Base-by-base conservation (phyloP, 768 basidiomycete species). In the Cystobasidium ongulense region DNA sequence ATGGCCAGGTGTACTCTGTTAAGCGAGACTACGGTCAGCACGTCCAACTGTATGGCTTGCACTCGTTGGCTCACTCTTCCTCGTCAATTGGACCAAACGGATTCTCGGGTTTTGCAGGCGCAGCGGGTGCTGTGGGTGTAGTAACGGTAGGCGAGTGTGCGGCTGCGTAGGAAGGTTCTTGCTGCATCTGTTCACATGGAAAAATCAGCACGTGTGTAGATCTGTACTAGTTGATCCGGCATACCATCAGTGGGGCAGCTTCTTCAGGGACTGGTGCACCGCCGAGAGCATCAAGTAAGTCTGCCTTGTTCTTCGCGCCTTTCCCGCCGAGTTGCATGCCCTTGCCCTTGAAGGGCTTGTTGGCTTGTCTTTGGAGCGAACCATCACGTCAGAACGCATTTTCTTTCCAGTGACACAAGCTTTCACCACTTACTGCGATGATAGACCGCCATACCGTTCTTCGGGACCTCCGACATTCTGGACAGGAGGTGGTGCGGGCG, bases 321-420 rank as follows among this genome's bases (percentile, higher is more conserved):
- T 86, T 73, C 1, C 68, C 86, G 38, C 95, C 94, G 17, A 99
- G 86, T 78, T 98, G 97, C 95, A 99, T 97, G 29, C 95, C 95
- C 11, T 88, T 85, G 52, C 89, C 87, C 83, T 95, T 96, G 87
- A 98, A 98, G 4, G 90, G 78, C 67, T 78, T 79, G 65, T 67
- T 67, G 15, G 23, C 66, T 41, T n/a, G 74, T 31, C 63, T 65
- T 5, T 41, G 29, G 23, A 23, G 36, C 7, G 31, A 15, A 39
- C 5, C 25, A 61, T 23, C 23, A 65, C 13, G 5, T 27, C 10
- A 23, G 38, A 23, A 59, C 1, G 25, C 5, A 13, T 13, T 21
- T 15, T 5, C 23, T 7, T 13, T 31, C 2, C 11, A 3, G 33
- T 23, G 21, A 7, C 13, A 59, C 15, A 59, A 21, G 29, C 11